Evolutionary conservation across 2,329 filamentous ascomycete genomes (phyloP), one percentile per base, ranked within the genome.

Genomic region (Sclerotinia borealis): DNA sequence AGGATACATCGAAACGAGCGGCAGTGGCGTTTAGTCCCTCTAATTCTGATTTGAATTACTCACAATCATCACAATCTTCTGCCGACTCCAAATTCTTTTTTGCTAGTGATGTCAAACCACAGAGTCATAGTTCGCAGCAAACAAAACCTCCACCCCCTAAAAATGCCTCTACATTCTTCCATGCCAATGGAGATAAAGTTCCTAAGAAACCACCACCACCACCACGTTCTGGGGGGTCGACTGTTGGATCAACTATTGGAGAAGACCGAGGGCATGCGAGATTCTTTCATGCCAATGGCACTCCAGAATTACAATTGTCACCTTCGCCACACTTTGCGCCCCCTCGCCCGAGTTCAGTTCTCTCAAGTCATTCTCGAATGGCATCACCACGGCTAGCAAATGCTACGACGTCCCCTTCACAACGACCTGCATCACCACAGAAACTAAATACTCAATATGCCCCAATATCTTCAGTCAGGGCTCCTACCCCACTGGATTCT

Each of bases 61-160:
- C 70, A 60, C 73, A 69, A 64, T 69, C 75, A 29, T 54, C 50
- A 13, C 61, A 70, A 39, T 65, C 69, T 50, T 39, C 65, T 36
- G 67, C 58, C 25, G 82, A 84, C 59, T 77, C 88, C 60, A 93
- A 92, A 78, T 98, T 98, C 81, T 97, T 99, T 75, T 93, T 96
- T 74, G 95, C 93, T 34, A 91, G 87, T 74, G 91, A 96, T 69
- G 89, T 83, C 45, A 87, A 84, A 69, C 49, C 59, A 47, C 43
- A 60, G 11, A 51, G 17, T 51, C 45, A 62, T 17, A 39, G n/a
- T 41, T 45, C 48, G 15, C 48, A 56, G 10, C 48, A 45, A 25
- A 76, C 79, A 15, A 65, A 63, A 49, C 67, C 68, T 43, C 48
- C 68, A 19, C 43, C 59, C 43, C 19, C 66, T 49, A 69, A 68